A percentile compares a stretch with the other conserved stretches of the same genome.
These are phyloP conservation scores for Clonostachys byssicola DNA, from an alignment of 2,329 filamentous ascomycete genomes.

Conservation along the genomic window DNA sequence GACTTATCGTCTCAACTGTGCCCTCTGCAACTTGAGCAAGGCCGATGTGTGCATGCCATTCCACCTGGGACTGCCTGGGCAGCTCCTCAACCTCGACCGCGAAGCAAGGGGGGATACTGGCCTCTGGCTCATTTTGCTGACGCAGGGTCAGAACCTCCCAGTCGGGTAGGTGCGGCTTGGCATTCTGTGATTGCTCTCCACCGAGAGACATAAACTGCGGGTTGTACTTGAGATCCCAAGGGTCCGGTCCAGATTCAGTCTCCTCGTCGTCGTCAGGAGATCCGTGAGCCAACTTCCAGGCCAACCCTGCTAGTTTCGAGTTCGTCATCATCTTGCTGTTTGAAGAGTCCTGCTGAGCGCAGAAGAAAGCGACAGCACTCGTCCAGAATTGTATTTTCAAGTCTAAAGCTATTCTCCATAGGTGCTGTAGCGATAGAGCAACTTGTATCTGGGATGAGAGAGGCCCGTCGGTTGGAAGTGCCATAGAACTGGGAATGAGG, in stretches of 20 bases:
- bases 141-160: slow-evolving; percentile 37
- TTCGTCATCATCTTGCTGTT: slow-evolving; percentile 19
- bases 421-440: slow-evolving; percentile 77
- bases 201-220: slow-evolving; percentile 38
- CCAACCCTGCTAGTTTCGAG: slow-evolving; percentile 34
- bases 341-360: slow-evolving; percentile 21
- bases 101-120: slow-evolving; percentile 61
- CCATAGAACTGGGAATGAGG: slow-evolving; percentile 77
- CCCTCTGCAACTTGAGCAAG: slow-evolving; percentile 28
- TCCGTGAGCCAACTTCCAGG: slow-evolving; percentile 43
- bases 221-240: slow-evolving; percentile 65
- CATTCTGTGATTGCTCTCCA: slow-evolving; percentile 12
- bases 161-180: slow-evolving; percentile 37
- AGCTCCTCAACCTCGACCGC: slow-evolving; percentile 72
- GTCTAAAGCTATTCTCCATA: slow-evolving; percentile 75
- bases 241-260: slow-evolving; percentile 49
- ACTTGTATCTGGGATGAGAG: slow-evolving; percentile 52
- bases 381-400: slow-evolving; percentile 73
- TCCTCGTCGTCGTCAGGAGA: slow-evolving; percentile 40
- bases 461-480: slow-evolving; percentile 35
- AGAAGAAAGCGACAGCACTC: slow-evolving; percentile 71
- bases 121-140: slow-evolving; percentile 25
- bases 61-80: slow-evolving; percentile 69
- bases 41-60: slow-evolving; percentile 76
- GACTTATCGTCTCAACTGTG: slow-evolving; percentile 14